Evolutionary conservation across 768 basidiomycete genomes (phyloP).

Genomic region (Leccinum boreale): DNA sequence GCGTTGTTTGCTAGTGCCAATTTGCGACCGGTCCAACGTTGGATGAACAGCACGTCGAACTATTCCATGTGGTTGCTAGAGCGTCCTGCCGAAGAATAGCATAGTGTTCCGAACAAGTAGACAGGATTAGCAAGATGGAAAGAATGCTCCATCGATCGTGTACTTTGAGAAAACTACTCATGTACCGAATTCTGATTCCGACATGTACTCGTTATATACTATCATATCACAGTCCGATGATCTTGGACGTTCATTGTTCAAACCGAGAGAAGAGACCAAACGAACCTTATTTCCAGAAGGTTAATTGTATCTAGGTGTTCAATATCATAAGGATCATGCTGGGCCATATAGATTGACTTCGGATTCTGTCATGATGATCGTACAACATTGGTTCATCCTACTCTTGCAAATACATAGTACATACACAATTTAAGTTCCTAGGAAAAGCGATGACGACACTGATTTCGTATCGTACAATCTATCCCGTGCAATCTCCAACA

Average conservation of each 20-base stretch:
- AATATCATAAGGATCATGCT: too few species aligned
- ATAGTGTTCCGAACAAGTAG: constrained; percentile 44
- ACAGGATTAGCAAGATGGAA: constrained; percentile 77
- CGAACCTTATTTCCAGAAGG: neutral
- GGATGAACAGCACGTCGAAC: constrained; percentile 66
- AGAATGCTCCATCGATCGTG: constrained; percentile 84
- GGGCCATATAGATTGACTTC: too few species aligned
- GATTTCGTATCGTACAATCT: too few species aligned
- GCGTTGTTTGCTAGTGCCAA: constrained; percentile 69
- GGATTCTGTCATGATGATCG: too few species aligned
- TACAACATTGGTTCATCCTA: too few species aligned
- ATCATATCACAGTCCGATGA: constrained; percentile 53
- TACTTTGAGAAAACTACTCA: constrained; percentile 81
- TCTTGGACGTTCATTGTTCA: neutral
- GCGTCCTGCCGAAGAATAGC: constrained; percentile 52
- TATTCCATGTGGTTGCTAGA: constrained; percentile 93
- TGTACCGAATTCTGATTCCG: constrained; percentile 50
- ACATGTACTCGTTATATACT: constrained; percentile 94
- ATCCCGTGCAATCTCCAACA: too few species aligned
- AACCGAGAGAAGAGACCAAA: neutral
- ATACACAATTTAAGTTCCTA: too few species aligned
- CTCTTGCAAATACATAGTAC: too few species aligned
- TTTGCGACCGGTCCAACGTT: constrained; percentile 81
- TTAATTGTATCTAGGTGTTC: neutral
- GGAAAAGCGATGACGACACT: too few species aligned